Base-by-base conservation (phyloP, 1,284 basidiomycete genomes). In the Cerrena zonata region DNA sequence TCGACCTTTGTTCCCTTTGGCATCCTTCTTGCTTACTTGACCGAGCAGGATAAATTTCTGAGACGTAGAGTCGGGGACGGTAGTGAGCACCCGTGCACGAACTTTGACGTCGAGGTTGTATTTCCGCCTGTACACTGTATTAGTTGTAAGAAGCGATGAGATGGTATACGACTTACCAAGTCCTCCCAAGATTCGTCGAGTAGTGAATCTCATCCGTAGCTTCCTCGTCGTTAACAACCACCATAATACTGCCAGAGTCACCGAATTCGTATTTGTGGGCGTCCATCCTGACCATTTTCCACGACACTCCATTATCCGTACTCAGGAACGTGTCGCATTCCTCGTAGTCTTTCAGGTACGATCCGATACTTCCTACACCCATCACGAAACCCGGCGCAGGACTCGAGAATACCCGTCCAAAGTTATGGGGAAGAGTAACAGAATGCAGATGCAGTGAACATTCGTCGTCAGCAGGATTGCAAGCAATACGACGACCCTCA, bases 231-330 rank as follows among this genome's bases (percentile, higher is more conserved):
- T 94, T 86, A 5, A 93, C 82, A 13, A 88, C 75, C 19, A 98
- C 83, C 27, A 98, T 70, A 27, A 98, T 77, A 56, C 86, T 88
- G 1, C 95, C 87, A 65, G 75, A 79, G 63, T 97, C 95, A 15
- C 95, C 95, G 67, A 98, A 95, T 67, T 97, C 94, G 65, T 97
- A 97, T 69, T 93, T 92, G 67, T 93, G 86, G 0, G 95, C 90
- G 19, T 87, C 85, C 51, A 72, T 74, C 38, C 75, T 75, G 7
- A 89, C 77, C 85, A 91, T 91, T 26, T 62, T 73, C 95, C 95
- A 99, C 0, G 80, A 82, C 5, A 93, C 60, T 2, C 95, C 95
- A 0, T 88, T 94, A 61, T 99, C 92, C 0, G 79, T 89, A 60
- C 89, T 92, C 54, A 98, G 67, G 73, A 94, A 99, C 0, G 95